A percentile compares a stretch with the other conserved stretches of the same genome.
phyloP scores from a whole-genome alignment of 1,284 basidiomycete species.

The Microbotryum scabiosae region DNA sequence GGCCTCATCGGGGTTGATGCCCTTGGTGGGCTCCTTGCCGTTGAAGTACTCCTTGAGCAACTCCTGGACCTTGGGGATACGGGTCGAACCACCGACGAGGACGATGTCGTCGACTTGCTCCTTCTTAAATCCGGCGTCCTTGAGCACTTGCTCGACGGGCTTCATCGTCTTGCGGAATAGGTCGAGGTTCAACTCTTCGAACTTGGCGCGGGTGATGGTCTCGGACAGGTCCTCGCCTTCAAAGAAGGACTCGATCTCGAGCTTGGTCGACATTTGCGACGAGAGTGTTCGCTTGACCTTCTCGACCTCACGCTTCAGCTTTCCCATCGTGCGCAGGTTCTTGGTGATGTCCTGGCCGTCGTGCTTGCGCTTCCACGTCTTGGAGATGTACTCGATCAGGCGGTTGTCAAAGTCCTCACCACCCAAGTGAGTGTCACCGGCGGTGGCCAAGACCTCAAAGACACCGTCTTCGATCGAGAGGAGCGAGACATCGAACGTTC shows the following conservation, averaged over 20 bases:
- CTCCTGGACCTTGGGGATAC: constrained; percentile 97
- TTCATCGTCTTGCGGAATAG: constrained; percentile 99
- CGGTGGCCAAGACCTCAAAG: constrained; percentile 94
- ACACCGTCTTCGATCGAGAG: constrained; percentile 94
- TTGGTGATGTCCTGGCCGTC: constrained; percentile 61
- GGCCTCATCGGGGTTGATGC: constrained; percentile 99
- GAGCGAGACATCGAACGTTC: constrained; percentile 97
- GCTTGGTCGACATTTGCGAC: constrained; percentile 59
- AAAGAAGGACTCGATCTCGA: constrained; percentile 80
- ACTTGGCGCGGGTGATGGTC: constrained; percentile 94
- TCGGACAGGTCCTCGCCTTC: constrained; percentile 93
- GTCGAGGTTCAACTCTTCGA: constrained; percentile 98
- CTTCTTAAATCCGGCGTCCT: constrained; percentile 97
- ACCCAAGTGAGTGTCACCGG: constrained; percentile 97
- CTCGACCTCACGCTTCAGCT: constrained; percentile 96
- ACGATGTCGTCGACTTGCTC: constrained; percentile 83
- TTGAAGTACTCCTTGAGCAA: constrained; percentile 86
- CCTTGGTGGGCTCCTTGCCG: constrained; percentile 63
- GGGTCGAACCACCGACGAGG: constrained; percentile 94
- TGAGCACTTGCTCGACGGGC: constrained; percentile 96
- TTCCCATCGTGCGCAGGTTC: constrained; percentile 68
- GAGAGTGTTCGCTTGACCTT: constrained; percentile 98
- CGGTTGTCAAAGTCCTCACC: constrained; percentile 99
- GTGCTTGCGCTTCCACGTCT: constrained; percentile 91
- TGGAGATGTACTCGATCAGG: constrained; percentile 83